Percentiles rank a stretch among this genome's conserved stretches.
phyloP scores from a whole-genome alignment of 1,284 basidiomycete species.

The Leccinum pachyderme region DNA sequence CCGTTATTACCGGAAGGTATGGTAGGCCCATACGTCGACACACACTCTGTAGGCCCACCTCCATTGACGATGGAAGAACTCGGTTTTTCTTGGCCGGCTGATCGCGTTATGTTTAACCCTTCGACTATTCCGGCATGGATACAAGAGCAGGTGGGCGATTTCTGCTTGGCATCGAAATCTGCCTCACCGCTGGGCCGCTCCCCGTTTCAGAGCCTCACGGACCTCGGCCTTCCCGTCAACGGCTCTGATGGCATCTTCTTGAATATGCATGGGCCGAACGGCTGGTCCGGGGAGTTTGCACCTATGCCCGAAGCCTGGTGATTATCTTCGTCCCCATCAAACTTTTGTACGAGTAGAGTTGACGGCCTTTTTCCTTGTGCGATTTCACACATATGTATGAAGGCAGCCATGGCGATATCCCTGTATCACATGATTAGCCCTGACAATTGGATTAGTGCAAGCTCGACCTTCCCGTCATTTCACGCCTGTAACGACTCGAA shows the following conservation, averaged over 20 bases:
- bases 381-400: constrained; percentile 21
- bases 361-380: constrained; percentile 21
- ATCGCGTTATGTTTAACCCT: constrained; percentile 75
- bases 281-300: constrained; percentile 72
- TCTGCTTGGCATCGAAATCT: background rate
- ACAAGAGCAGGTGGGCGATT: constrained; percentile 65
- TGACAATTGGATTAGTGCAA: constrained; percentile 1
- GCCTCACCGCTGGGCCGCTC: constrained; percentile 4
- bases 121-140: constrained; percentile 77
- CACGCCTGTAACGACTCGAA: background rate
- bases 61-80: constrained; percentile 82
- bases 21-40: constrained; percentile 53
- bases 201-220: constrained; percentile 66
- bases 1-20: constrained; percentile 54
- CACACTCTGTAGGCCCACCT: constrained; percentile 44
- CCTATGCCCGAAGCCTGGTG: constrained; percentile 81
- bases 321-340: constrained; percentile 27
- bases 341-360: constrained; percentile 26
- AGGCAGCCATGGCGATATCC: constrained; percentile 17
- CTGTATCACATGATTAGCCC: constrained; percentile 20
- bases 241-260: constrained; percentile 88
- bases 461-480: background rate
- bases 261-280: constrained; percentile 64
- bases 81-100: constrained; percentile 73
- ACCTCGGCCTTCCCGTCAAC: constrained; percentile 85